phyloP scores from a whole-genome alignment of 768 basidiomycete genomes.

The Phlebiopsis flavidoalba region DNA sequence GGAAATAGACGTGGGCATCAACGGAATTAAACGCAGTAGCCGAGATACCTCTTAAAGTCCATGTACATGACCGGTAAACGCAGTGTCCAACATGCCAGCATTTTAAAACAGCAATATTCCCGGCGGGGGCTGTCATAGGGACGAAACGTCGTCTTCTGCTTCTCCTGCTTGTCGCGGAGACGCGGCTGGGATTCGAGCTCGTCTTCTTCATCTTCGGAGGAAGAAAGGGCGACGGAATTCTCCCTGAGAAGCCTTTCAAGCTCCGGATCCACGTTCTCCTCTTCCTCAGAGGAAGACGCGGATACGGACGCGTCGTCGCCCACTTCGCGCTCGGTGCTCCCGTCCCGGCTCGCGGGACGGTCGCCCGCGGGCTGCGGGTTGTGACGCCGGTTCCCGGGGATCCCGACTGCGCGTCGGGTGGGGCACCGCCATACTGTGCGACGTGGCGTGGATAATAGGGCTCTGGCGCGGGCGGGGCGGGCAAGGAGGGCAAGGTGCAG shows the following conservation, averaged over 20 bases:
- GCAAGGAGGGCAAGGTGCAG: conserved; percentile 62
- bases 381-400: background rate
- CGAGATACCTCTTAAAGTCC: conserved; percentile 63
- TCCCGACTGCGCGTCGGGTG: background rate
- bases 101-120: conserved; percentile 63
- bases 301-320: background rate
- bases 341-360: background rate
- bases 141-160: conserved; percentile 18
- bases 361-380: background rate
- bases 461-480: conserved; percentile 56
- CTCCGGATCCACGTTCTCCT: conserved; percentile 27
- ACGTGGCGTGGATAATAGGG: conserved; percentile 46
- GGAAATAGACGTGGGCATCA: background rate
- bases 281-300: conserved; percentile 15
- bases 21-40: background rate
- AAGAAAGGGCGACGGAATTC: conserved; percentile 29
- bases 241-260: conserved; percentile 35
- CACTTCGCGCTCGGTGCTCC: background rate
- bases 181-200: conserved; percentile 11
- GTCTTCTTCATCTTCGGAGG: conserved; percentile 27
- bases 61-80: conserved; percentile 70
- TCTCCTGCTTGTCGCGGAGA: background rate
- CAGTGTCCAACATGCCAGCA: conserved; percentile 75
- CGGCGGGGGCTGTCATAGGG: conserved; percentile 36
- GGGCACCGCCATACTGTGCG: conserved; percentile 13